Evolutionary conservation across 805 yeast genomes (phyloP), one percentile per base, ranked within the genome.

Genomic region (Candida fluviatilis): DNA sequence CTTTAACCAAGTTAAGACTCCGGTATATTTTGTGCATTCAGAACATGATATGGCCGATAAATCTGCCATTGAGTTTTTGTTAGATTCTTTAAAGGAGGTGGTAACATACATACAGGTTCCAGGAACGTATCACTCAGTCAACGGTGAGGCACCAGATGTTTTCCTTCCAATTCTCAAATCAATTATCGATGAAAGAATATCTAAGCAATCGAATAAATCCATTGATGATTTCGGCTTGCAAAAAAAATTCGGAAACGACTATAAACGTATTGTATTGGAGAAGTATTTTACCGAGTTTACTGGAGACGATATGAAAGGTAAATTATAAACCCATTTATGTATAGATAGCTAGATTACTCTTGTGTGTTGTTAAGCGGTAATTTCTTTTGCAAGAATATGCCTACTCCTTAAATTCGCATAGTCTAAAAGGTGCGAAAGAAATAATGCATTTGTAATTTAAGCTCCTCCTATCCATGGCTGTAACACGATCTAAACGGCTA

Each of bases 121-220:
- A 10, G 36, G 38, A 12, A 31, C 41, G n/a, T 34, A 35, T 17
- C 55, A 51, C 34, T 35, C 39, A 14, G 31, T 48, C 23, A 46
- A 49, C 37, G 52, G 46, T 10, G 47, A 48, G 19, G 30, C 38
- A 3, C 55, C 55, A 12, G 48, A 49, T 14, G 24, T 38, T 15
- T 31, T 41, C 12, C 13, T 47, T 13, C 34, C 35, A 12, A 10
- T 37, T 14, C 18, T 44, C 12, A 17, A 31, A 29, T 37, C 32
- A 12, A 26, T 38, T 18, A 26, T 44, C 15, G 18, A 32, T 14
- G 45, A 40, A 16, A 29, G 23, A 4, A 27, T 28, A 13, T n/a
- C 14, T 10, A 17, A 25, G 15, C 35, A 16, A 14, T n/a, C 18
- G 32, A 28, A 11, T 16, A 31, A 17, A 17, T 2, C 16, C 24